Percentiles rank a stretch among this genome's conserved stretches.
Conservation (phyloP, 2,329 filamentous ascomycete species). For the Bipolaris cookei region DNA sequence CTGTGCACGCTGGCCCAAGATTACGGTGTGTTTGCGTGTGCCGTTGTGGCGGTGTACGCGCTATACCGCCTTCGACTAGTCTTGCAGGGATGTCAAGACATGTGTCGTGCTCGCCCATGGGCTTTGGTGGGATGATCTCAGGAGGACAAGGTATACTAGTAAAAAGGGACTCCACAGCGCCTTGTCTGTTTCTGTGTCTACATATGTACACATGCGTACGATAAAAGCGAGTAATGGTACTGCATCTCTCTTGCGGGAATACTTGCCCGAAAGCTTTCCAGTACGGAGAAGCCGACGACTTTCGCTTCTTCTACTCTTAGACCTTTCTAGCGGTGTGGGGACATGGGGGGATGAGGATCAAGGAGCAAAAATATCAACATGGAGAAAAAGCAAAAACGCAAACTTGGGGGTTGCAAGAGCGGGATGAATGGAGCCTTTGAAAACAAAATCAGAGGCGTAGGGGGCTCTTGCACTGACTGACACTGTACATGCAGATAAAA, state of each 20-base stretch:
- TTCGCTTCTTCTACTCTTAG: not conserved
- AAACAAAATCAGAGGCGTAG: too few species aligned
- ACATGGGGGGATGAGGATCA: not conserved
- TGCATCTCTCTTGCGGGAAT: not conserved
- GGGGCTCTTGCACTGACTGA: too few species aligned
- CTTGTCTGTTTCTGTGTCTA: not conserved
- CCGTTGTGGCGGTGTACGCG: slow-evolving; percentile 5
- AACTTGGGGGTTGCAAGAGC: too few species aligned
- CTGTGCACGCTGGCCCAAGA: slow-evolving; percentile 12
- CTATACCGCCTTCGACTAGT: not conserved
- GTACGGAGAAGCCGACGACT: not conserved
- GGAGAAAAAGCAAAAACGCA: too few species aligned
- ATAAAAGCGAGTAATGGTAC: not conserved
- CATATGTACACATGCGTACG: not conserved
- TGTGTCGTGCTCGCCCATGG: not conserved
- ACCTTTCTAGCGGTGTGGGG: too few species aligned
- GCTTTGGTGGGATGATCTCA: slow-evolving; percentile 1
- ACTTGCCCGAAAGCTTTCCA: not conserved
- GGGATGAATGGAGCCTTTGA: too few species aligned
- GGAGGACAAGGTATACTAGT: not conserved
- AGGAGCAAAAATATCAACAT: too few species aligned
- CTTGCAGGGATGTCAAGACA: not conserved
- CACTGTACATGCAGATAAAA: too few species aligned
- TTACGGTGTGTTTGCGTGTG: not conserved
- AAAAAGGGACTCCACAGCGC: not conserved